Evolutionary conservation across 192 early-diverging fungal genomes (phyloP).

Genomic region (Powellomyces hirtus): DNA sequence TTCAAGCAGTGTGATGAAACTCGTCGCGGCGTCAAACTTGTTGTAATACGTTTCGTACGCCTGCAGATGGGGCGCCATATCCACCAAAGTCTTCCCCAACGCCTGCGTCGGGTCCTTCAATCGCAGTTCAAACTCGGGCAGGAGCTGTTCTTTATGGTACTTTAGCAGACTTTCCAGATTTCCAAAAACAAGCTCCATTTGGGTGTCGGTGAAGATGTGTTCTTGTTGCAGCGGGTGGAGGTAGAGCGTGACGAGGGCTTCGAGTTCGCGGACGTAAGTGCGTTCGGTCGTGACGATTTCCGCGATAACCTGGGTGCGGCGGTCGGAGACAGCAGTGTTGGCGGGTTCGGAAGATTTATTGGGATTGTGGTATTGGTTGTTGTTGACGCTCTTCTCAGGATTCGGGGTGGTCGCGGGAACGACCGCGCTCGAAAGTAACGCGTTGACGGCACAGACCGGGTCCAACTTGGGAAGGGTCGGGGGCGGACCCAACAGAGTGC

Average conservation of each 20-base stretch:
- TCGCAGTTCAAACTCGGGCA: conserved; percentile 57
- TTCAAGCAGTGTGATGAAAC: conserved; percentile 50
- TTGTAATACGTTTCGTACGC: conserved; percentile 82
- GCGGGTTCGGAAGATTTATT: background rate
- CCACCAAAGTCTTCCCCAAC: conserved; percentile 74
- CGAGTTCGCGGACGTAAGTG: conserved; percentile 81
- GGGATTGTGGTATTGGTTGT: no score
- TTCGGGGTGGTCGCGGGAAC: no score
- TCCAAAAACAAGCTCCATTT: conserved; percentile 55
- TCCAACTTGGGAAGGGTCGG: background rate
- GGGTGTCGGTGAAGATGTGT: conserved; percentile 24
- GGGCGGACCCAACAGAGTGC: no score
- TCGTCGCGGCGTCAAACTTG: conserved; percentile 73
- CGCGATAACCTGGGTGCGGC: conserved; percentile 64
- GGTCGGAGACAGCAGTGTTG: conserved; percentile 10
- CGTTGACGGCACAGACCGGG: no score
- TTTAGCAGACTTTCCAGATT: conserved; percentile 76
- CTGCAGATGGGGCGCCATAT: conserved; percentile 69
- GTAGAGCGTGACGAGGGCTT: conserved; percentile 68
- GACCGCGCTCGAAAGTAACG: no score
- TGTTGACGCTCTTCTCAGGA: no score
- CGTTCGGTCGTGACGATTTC: conserved; percentile 83
- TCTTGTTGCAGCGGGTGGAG: conserved; percentile 46
- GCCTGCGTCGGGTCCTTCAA: conserved; percentile 38
- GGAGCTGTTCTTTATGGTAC: conserved; percentile 65